Base-by-base conservation (phyloP, 306 rosid species). In the Prunus armeniaca region DNA sequence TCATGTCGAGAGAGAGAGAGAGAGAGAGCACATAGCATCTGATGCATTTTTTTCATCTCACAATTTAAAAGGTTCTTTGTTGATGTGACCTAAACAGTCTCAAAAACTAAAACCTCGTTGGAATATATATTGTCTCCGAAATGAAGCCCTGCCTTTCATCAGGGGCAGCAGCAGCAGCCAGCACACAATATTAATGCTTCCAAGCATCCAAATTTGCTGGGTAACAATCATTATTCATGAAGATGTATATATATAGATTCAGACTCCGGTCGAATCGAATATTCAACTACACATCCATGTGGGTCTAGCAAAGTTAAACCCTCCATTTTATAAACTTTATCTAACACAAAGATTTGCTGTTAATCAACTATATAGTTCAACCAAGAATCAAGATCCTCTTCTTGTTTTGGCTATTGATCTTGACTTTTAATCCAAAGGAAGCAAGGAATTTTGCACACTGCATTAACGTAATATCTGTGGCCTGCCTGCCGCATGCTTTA, bases 1-100 rank as follows among this genome's bases (percentile, higher is more conserved):
- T 24, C 25, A 24, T n/a, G n/a, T 13, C 6, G 52, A 49, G 2
- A 49, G 17, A 12, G 52, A 47, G 2, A 0, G n/a, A n/a, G 62
- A 56, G 54, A 68, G 56, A 67, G 73, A 41, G 41, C 56, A 41
- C 22, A 57, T 22, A 60, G 77, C 77, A 73, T 73, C 77, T 45
- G 77, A 73, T 73, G 45, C 77, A 25, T 45, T 60, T 60, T 18
- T 38, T 38, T 22, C 30, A 60, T 34, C 46, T 73, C 60, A 73
- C 68, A 73, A 24, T 15, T 46, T 25, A 22, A 58, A 73, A 73
- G 45, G 68, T 60, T 73, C 58, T 43, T 60, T 28, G n/a, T 60
- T 73, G 68, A 73, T 73, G 68, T 58, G 56, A 34, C 54, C 54
- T 55, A 22, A 8, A 28, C 65, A 52, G 41, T 57, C 20, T 58